phyloP scores from a whole-genome alignment of 345 rosid species.

The Noccaea caerulescens region DNA sequence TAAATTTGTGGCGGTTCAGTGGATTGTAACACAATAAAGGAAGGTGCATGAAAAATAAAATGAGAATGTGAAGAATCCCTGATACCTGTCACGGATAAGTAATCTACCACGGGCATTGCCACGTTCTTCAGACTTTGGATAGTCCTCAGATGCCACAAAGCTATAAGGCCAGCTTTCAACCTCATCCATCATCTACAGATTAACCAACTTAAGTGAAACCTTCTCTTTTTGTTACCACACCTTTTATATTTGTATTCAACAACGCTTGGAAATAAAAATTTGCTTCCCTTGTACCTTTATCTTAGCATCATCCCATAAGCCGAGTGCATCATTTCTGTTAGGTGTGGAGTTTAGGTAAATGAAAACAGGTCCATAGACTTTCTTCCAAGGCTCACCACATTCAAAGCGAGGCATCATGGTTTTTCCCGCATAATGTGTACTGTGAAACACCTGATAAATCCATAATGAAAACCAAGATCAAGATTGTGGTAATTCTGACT shows the following conservation, averaged over 20 bases:
- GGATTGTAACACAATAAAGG: background rate
- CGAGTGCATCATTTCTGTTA: slow-evolving; percentile 53
- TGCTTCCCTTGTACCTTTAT: slow-evolving; percentile 56
- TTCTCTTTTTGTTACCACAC: slow-evolving; percentile 9
- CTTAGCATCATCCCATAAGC: slow-evolving; percentile 92
- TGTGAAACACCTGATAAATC: slow-evolving; percentile 71
- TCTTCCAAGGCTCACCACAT: slow-evolving; percentile 84
- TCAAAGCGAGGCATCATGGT: slow-evolving; percentile 62
- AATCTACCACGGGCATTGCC: slow-evolving; percentile 71
- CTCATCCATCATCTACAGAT: slow-evolving; percentile 70
- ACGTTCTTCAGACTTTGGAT: slow-evolving; percentile 66
- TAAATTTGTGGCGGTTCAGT: background rate
- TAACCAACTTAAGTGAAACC: slow-evolving; percentile 18
- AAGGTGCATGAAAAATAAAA: background rate
- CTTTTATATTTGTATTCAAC: slow-evolving; percentile 16
- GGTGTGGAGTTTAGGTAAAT: slow-evolving; percentile 70
- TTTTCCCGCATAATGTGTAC: slow-evolving; percentile 82
- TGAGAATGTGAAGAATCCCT: background rate
- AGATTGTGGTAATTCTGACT: slow-evolving; percentile 13
- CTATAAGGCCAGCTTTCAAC: slow-evolving; percentile 90
- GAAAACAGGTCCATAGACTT: slow-evolving; percentile 93
- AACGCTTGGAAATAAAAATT: slow-evolving; percentile 4
- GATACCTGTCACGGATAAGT: slow-evolving; percentile 66
- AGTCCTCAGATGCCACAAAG: slow-evolving; percentile 91
- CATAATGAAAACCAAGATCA: slow-evolving; percentile 8